Percentiles rank a stretch among this genome's conserved stretches.
These are phyloP conservation scores for Boletales sp. DNA, from an alignment of 768 basidiomycete genomes.

Conservation along the genomic window DNA sequence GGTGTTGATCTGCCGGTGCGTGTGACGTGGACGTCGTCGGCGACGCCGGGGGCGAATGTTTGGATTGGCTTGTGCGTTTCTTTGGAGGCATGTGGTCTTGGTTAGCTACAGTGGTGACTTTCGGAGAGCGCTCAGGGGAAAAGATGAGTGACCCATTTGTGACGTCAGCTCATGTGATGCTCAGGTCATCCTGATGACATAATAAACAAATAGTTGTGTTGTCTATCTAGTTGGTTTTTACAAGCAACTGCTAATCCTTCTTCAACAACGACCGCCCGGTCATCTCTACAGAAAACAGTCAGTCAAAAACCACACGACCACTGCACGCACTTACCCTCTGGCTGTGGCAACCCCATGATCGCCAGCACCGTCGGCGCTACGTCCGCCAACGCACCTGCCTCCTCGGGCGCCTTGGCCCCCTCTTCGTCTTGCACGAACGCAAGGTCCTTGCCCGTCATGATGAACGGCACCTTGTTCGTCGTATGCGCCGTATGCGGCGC, in stretches of 20 bases:
- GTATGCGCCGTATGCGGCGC: constrained; percentile 91
- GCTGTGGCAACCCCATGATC: constrained; percentile 68
- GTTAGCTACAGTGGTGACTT: no score
- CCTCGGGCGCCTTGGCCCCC: constrained; percentile 46
- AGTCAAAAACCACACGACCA: neutral
- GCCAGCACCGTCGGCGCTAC: constrained; percentile 88
- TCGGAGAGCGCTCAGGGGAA: neutral
- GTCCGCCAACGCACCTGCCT: constrained; percentile 79
- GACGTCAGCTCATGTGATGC: constrained; percentile 21
- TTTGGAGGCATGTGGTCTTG: constrained; percentile 23
- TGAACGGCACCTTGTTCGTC: constrained; percentile 85
- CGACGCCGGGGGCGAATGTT: constrained; percentile 2
- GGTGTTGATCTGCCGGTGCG: constrained; percentile 6
- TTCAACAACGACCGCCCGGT: constrained; percentile 27
- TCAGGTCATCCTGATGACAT: neutral
- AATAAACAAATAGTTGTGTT: no score
- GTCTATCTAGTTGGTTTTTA: no score
- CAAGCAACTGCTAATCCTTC: constrained; percentile 17
- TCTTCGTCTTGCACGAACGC: constrained; percentile 50
- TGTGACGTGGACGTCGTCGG: constrained; percentile 9
- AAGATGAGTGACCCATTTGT: neutral
- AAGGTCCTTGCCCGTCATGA: constrained; percentile 68
- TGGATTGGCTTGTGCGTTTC: constrained; percentile 14
- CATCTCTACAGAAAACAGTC: constrained; percentile 23
- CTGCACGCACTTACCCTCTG: constrained; percentile 48